Percentiles rank a stretch among this genome's conserved stretches.
Conservation (phyloP, 257 asterid species). For the Solanum habrochaites region DNA sequence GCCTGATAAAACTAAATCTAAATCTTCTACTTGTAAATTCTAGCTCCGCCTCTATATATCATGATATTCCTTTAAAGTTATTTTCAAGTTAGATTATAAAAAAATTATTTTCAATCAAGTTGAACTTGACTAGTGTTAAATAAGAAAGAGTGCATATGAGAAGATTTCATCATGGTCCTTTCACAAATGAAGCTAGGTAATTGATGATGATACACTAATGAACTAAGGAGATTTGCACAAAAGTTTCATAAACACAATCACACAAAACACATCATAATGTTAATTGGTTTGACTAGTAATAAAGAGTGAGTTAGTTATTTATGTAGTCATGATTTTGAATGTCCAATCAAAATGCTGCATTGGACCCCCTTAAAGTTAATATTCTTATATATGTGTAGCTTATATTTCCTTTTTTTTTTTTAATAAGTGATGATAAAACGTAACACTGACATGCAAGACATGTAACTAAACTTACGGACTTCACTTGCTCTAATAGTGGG, state of each 20-base stretch:
- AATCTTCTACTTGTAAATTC: background rate
- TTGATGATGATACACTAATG: background rate
- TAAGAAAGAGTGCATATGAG: background rate
- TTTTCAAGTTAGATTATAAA: background rate
- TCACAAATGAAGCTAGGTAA: background rate
- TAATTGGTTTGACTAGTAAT: background rate
- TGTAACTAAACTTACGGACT: background rate
- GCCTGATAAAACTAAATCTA: background rate
- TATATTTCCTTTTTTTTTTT: background rate
- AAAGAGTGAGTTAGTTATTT: background rate
- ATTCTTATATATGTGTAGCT: background rate
- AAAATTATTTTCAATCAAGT: background rate
- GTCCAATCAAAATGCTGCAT: background rate
- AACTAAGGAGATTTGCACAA: background rate
- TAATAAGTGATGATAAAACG: background rate
- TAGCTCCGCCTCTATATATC: background rate
- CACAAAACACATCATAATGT: background rate
- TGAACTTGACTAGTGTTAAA: background rate
- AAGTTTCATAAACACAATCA: background rate
- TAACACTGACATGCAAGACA: background rate
- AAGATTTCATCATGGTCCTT: background rate
- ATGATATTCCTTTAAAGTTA: background rate
- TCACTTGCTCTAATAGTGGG: background rate
- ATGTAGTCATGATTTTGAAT: background rate
- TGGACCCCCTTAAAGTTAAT: background rate